Evolutionary conservation across 257 asterid genomes (phyloP), one percentile per base, ranked within the genome.

Genomic region (Fraxinus cuspidata): DNA sequence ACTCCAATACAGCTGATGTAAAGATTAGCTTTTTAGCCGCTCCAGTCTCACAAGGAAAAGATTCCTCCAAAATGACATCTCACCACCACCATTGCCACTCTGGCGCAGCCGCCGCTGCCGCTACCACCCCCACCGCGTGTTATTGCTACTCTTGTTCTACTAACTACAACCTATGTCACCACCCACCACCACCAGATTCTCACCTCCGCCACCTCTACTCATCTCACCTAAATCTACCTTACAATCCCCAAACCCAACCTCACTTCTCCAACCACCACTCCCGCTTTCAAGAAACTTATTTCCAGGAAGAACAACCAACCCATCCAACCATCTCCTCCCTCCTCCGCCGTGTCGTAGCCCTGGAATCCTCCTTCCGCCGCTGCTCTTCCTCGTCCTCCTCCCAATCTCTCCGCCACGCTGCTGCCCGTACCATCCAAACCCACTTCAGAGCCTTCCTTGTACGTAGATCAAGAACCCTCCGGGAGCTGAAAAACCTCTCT

Each of bases 391-490:
- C 67, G 1, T 58, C 89, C 21, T 42, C 84, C 34, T 77, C 92
- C 74, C 85, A 72, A 3, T 78, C 96, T 56, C 89, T 94, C 71
- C 94, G 96, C 0, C 88, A 88, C 72, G 90, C 90, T 12, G 96
- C 97, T 7, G 97, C 98, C 34, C 90, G 90, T 28, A 88, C 89
- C 21, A 92, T 94, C 70, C 98, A 94, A 19, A 73, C 90, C 68
- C 93, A 91, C 67, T 92, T 92, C 84, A 87, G 98, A 78, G 90
- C 94, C 34, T 92, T 89, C 83, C 90, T 92, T 7, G 73, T 90
- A 65, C 91, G 93, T 82, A 85, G 98, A 91, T 94, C 98, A 69
- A 88, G 86, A 37, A 91, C 97, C 53, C 98, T 94, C 71, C 87
- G 97, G 31, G 96, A 88, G 37, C 97, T 94, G 42, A 92, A 90